Base-by-base conservation (phyloP, 352 stramenopile genomes). In the Vaucheria bursata region DNA sequence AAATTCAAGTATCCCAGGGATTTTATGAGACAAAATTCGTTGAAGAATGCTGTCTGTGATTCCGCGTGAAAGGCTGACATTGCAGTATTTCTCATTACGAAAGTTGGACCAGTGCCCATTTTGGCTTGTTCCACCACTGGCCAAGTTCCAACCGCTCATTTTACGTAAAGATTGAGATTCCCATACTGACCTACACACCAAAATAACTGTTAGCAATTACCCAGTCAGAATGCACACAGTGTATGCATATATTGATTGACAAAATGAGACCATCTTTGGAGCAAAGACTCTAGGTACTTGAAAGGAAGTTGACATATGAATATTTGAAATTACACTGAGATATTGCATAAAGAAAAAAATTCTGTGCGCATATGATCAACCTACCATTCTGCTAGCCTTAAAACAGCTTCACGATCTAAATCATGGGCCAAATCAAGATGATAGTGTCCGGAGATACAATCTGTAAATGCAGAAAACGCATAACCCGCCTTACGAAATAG, bases 1-100 rank as follows among this genome's bases (percentile, higher is more conserved):
- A 39, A 81, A 79, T 72, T 81, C 76, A 6, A 81, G 76, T 8
- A 81, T 72, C n/a, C 76, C 76, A 8, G 76, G 76, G 1, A 76
- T 72, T 29, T 72, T 68, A 34, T 81, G 70, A 1, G 59, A 35
- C 12, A 81, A 38, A 18, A 59, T 72, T 7, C 70, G 31, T 12
- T 76, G 75, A 59, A 81, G 79, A 49, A 81, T 79, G 4, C 37
- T 37, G 36, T 81, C 76, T 2, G 76, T 72, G 1, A 81, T 35
- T 12, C 76, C 76, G 38, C 76, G 75, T 39, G 72, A 35, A n/a
- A 80, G 39, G 1, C 70, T 29, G 35, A 35, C 59, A 29, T 81
- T 81, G 45, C 76, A 64, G 35, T 81, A 81, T 6, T 38, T 39
- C 35, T 81, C 76, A 72, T 81, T 81, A n/a, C 76, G 68, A 72